Conservation (phyloP, 306 rosid species). For the Begonia masoniana region DNA sequence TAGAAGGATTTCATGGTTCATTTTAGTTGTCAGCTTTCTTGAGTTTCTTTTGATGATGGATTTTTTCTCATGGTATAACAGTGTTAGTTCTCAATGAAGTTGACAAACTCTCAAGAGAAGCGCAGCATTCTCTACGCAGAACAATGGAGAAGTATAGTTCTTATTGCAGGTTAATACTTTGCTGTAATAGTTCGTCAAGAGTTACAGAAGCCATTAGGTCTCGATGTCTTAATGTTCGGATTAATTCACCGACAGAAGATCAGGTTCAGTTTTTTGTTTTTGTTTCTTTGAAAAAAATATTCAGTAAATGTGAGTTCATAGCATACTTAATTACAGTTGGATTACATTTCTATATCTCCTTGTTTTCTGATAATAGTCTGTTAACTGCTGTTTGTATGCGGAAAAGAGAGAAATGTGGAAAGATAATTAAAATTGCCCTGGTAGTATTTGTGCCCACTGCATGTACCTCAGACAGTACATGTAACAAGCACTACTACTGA, state of each 20-base stretch:
- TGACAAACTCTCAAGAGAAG: conserved; percentile 91
- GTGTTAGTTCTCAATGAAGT: conserved; percentile 86
- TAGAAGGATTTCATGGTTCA: too few relatives aligned
- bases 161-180: conserved; percentile 78
- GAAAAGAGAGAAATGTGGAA: too few relatives aligned
- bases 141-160: conserved; percentile 94
- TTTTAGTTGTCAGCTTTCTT: neutral
- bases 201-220: conserved; percentile 96
- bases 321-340: too few relatives aligned
- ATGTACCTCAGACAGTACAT: too few relatives aligned
- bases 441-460: too few relatives aligned
- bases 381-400: too few relatives aligned
- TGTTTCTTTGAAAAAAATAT: neutral
- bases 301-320: neutral
- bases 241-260: conserved; percentile 73
- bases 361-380: too few relatives aligned
- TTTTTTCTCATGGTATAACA: conserved; percentile 16
- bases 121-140: conserved; percentile 87
- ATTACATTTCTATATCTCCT: too few relatives aligned
- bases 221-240: conserved; percentile 77
- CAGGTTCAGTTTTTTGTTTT: conserved; percentile 29
- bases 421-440: too few relatives aligned
- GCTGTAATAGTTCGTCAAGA: conserved; percentile 94
- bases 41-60: neutral
- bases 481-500: too few relatives aligned